These are phyloP conservation scores for Sonneratia alba DNA, from an alignment of 345 rosid species.

Conservation along the genomic window DNA sequence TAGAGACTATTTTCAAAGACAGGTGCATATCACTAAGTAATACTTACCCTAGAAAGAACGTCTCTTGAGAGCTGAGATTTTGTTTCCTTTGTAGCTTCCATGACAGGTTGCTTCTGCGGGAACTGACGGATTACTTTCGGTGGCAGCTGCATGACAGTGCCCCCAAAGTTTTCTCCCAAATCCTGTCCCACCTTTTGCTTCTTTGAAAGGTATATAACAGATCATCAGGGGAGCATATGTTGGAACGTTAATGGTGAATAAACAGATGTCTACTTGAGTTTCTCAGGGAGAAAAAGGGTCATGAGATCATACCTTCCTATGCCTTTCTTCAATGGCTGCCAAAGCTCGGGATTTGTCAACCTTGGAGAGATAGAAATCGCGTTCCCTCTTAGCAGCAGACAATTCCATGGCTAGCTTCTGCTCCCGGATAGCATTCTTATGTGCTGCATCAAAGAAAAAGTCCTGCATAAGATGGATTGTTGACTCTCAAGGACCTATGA, in stretches of 20 bases:
- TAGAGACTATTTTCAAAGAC: not conserved
- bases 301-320: constrained; percentile 52
- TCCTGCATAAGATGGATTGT: not conserved
- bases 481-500: not conserved
- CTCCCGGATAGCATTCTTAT: constrained; percentile 66
- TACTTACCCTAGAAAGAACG: constrained; percentile 56
- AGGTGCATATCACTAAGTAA: not conserved
- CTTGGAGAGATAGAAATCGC: constrained; percentile 72
- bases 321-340: constrained; percentile 60
- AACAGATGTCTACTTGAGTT: not conserved
- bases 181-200: constrained; percentile 54
- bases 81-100: constrained; percentile 28
- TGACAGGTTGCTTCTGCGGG: constrained; percentile 60
- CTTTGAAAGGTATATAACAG: constrained; percentile 25
- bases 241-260: not conserved
- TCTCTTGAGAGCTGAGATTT: constrained; percentile 62
- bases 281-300: not conserved
- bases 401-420: constrained; percentile 76
- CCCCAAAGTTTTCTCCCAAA: constrained; percentile 22
- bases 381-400: constrained; percentile 86
- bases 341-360: constrained; percentile 65
- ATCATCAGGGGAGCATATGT: not conserved
- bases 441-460: constrained; percentile 41
- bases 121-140: constrained; percentile 47
- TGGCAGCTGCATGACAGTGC: constrained; percentile 20